Evolutionary conservation across 1,139 yeast genomes (phyloP).

Genomic region (Hemisphaericaspora xylanilytica): DNA sequence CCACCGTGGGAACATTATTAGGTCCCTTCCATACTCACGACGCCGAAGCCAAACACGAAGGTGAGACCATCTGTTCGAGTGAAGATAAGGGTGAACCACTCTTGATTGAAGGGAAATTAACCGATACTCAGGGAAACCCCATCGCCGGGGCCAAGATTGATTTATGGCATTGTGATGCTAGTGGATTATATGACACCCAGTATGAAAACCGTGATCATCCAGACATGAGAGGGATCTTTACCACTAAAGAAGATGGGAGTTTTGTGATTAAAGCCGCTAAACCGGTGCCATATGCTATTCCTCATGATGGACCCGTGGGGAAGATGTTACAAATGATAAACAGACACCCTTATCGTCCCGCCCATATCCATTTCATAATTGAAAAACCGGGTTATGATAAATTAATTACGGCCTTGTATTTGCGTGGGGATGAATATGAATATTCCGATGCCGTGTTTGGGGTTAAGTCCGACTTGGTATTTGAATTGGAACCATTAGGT

Average conservation of each 20-base stretch:
- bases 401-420: constrained; percentile 30
- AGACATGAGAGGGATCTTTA: constrained; percentile 33
- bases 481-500: constrained; percentile 20
- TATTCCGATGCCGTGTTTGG: constrained; percentile 32
- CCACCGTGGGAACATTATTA: constrained; percentile 30
- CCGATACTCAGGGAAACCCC: constrained; percentile 28
- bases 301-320: constrained; percentile 42
- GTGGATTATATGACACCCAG: constrained; percentile 38
- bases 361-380: constrained; percentile 34
- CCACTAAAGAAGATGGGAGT: constrained; percentile 26
- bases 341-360: constrained; percentile 38
- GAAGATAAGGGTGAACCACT: constrained; percentile 30
- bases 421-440: constrained; percentile 29
- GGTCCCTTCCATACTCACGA: constrained; percentile 37
- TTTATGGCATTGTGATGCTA: constrained; percentile 39
- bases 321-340: constrained; percentile 25
- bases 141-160: constrained; percentile 28
- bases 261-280: constrained; percentile 27
- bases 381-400: constrained; percentile 26
- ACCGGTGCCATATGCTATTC: constrained; percentile 39
- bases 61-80: constrained; percentile 23
- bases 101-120: constrained; percentile 20
- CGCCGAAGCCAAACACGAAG: constrained; percentile 25
- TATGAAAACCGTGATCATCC: constrained; percentile 20
- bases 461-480: constrained; percentile 21